Conservation (phyloP, 805 yeast species). For the Sugiyamaella boreocaroliniensis region DNA sequence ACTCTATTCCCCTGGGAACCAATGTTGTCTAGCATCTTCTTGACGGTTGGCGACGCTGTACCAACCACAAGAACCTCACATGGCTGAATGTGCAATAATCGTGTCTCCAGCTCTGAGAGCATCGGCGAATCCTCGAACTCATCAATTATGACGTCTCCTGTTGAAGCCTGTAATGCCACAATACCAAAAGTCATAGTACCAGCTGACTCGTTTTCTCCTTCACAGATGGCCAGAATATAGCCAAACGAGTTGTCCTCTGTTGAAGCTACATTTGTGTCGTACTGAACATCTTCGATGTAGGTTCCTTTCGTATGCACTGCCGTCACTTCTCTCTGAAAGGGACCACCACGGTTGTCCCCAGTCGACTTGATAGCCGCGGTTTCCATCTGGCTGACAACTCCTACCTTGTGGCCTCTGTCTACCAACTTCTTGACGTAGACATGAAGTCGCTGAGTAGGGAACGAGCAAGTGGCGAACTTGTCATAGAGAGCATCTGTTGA, state of each 20-base stretch:
- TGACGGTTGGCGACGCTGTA: conserved; percentile 32
- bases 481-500: conserved; percentile 45
- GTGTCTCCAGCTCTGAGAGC: conserved; percentile 62
- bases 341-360: conserved; percentile 44
- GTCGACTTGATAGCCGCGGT: conserved; percentile 64
- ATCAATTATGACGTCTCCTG: conserved; percentile 75
- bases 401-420: conserved; percentile 70
- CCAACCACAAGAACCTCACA: conserved; percentile 58
- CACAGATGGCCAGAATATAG: conserved; percentile 22
- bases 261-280: not conserved
- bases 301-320: conserved; percentile 79
- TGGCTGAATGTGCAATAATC: conserved; percentile 69
- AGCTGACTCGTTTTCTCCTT: conserved; percentile 3
- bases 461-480: conserved; percentile 74
- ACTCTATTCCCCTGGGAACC: conserved; percentile 2
- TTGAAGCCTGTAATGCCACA: conserved; percentile 60
- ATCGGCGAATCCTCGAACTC: conserved; percentile 52
- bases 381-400: conserved; percentile 80
- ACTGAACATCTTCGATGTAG: conserved; percentile 55
- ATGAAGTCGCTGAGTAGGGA: conserved; percentile 71
- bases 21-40: conserved; percentile 16
- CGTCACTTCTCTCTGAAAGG: conserved; percentile 64
- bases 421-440: conserved; percentile 70
- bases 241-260: conserved; percentile 15
- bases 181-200: conserved; percentile 34